Conservation (phyloP, 2,329 filamentous ascomycete species). For the Septoria petroselini region DNA sequence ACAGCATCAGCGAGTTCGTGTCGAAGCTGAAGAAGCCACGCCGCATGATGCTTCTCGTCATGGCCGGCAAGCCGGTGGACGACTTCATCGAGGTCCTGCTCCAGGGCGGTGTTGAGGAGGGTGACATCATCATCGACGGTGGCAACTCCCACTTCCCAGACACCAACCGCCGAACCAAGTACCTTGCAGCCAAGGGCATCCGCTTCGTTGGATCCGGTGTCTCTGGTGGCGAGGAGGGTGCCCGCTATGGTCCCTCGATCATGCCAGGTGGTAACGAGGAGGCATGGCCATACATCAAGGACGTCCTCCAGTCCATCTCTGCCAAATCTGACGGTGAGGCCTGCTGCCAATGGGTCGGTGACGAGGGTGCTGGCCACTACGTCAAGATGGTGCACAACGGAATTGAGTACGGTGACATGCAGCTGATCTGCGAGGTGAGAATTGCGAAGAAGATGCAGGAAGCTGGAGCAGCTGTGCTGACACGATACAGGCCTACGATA, state of each 20-base stretch:
- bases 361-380: slow-evolving; percentile 99
- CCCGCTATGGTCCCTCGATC: slow-evolving; percentile 91
- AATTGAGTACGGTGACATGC: slow-evolving; percentile 99
- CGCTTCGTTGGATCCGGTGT: slow-evolving; percentile 96
- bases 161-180: slow-evolving; percentile 93
- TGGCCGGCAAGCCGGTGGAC: slow-evolving; percentile 96
- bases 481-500: slow-evolving; percentile 80
- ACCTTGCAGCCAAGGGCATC: slow-evolving; percentile 82
- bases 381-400: slow-evolving; percentile 99
- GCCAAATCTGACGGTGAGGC: slow-evolving; percentile 96
- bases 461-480: slow-evolving; percentile 18
- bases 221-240: slow-evolving; percentile 98
- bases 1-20: slow-evolving; percentile 91
- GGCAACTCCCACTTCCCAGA: slow-evolving; percentile 99
- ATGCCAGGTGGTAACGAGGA: slow-evolving; percentile 99
- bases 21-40: slow-evolving; percentile 96
- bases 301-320: slow-evolving; percentile 95
- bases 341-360: slow-evolving; percentile 99
- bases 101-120: slow-evolving; percentile 65
- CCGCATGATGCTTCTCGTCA: slow-evolving; percentile 97
- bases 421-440: slow-evolving; percentile 94
- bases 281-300: slow-evolving; percentile 97
- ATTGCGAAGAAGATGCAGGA: background rate
- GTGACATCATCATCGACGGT: slow-evolving; percentile 99
- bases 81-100: slow-evolving; percentile 97